Evolutionary conservation across 352 stramenopile species (phyloP).

Genomic region (Phytophthora cactorum): DNA sequence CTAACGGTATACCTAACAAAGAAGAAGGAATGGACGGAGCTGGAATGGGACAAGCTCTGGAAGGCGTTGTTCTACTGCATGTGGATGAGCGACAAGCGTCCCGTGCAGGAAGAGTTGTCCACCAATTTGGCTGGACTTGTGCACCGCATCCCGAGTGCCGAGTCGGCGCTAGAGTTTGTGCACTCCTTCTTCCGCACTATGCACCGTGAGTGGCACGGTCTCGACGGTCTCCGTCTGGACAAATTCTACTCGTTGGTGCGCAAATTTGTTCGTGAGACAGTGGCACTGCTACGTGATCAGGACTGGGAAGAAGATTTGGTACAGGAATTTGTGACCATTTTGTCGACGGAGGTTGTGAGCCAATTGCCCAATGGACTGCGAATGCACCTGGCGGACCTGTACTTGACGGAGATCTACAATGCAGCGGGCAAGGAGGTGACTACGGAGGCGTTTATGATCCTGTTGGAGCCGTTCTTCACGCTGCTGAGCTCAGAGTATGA

Average conservation of each 20-base stretch:
- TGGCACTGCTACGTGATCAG: conserved; percentile 64
- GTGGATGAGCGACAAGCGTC: conserved; percentile 91
- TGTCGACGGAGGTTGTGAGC: conserved; percentile 76
- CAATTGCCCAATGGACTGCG: conserved; percentile 83
- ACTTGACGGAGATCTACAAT: conserved; percentile 67
- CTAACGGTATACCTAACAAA: conserved; percentile 76
- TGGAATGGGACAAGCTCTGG: conserved; percentile 91
- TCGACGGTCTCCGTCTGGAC: conserved; percentile 83
- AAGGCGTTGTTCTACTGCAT: conserved; percentile 92
- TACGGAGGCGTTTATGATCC: conserved; percentile 67
- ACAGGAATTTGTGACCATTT: conserved; percentile 59
- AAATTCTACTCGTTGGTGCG: conserved; percentile 89
- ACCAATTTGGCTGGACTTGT: conserved; percentile 66
- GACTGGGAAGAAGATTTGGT: conserved; percentile 60
- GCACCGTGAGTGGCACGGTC: conserved; percentile 86
- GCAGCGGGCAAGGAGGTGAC: conserved; percentile 59
- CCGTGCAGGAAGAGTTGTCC: conserved; percentile 82
- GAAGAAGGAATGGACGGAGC: conserved; percentile 66
- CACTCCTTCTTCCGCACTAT: conserved; percentile 88
- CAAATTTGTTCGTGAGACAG: conserved; percentile 78
- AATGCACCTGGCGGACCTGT: conserved; percentile 82
- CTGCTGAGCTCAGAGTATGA: conserved; percentile 81
- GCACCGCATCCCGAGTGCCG: conserved; percentile 55
- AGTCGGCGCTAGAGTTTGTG: conserved; percentile 68
- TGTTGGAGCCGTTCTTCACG: conserved; percentile 86